A percentile compares a stretch with the other conserved stretches of the same genome.
Conservation (phyloP, 495 filamentous ascomycete species). For the Penicillium pulvis region DNA sequence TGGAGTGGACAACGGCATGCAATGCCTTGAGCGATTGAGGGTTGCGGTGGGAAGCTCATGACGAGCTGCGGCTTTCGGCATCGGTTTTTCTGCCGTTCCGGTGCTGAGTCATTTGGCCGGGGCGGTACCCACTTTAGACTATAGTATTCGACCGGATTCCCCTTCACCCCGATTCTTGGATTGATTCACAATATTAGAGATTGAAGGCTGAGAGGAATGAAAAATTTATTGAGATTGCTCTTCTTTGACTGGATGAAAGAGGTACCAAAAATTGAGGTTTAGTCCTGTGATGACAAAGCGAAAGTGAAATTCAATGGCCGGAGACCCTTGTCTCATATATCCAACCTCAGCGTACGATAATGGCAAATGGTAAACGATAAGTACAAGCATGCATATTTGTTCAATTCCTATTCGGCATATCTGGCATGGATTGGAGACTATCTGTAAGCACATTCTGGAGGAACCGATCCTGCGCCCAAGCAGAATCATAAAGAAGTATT, state of each 20-base stretch:
- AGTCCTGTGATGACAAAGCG: no score
- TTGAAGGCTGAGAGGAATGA: no score
- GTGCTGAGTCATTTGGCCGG: constrained; percentile 24
- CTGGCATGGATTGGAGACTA: neutral
- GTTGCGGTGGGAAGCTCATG: constrained; percentile 28
- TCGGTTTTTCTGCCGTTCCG: constrained; percentile 30
- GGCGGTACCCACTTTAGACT: constrained; percentile 4
- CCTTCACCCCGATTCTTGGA: constrained; percentile 9
- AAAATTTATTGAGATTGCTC: no score
- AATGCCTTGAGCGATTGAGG: constrained; percentile 31
- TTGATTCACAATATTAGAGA: neutral
- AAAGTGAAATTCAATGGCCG: no score
- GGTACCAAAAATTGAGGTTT: no score
- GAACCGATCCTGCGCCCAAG: neutral
- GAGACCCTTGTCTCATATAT: no score
- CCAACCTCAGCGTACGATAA: no score
- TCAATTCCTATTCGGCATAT: neutral
- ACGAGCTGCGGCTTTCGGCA: constrained; percentile 29
- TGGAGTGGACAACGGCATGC: constrained; percentile 23
- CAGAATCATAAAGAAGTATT: constrained; percentile 5
- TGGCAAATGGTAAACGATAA: neutral
- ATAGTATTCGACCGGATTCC: constrained; percentile 15
- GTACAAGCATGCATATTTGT: neutral
- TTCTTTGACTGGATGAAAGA: no score
- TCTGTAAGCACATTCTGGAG: constrained; percentile 1